Evolutionary conservation across 441 rosid species (phyloP), one percentile per base, ranked within the genome.

Genomic region (Capsella rubella): DNA sequence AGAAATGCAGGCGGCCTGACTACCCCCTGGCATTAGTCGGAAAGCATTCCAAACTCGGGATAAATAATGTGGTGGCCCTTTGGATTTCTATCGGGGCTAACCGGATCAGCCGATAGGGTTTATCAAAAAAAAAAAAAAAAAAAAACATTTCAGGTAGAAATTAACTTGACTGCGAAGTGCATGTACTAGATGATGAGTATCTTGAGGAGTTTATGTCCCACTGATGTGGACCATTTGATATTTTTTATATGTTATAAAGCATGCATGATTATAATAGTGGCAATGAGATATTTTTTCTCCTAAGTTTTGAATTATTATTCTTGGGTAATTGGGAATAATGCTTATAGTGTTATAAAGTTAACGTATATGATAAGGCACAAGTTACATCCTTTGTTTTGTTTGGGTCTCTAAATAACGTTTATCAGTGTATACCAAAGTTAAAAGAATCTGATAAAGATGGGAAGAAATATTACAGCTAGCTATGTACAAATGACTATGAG

Each of bases 111-210:
- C n/a, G n/a, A n/a, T n/a, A n/a, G n/a, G n/a, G n/a, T n/a, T n/a
- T n/a, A n/a, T n/a, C n/a, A n/a, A n/a, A n/a, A n/a, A n/a, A n/a
- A n/a, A n/a, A n/a, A n/a, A n/a, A n/a, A n/a, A n/a, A n/a, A n/a
- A n/a, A n/a, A n/a, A 64, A 43, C 64, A 39, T 42, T 14, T 64
- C 71, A 73, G 50, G 50, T 55, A 50, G 16, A 28, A 28, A 56
- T 1, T 35, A 55, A 56, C 34, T 73, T 35, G 72, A 73, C 77
- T 56, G 43, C 32, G 11, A 64, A 43, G 8, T 21, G 42, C 35
- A 16, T 46, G 27, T 49, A 59, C 18, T 10, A 50, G 39, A 62
- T 21, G 1, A 21, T 21, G 25, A 63, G 54, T 64, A 39, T 52
- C 39, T 54, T n/a, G 47, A 14, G n/a, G 21, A 60, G 40, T 10